Evolutionary conservation across 176 grass and related monocot species (phyloP).

Genomic region (Lolium rigidum): DNA sequence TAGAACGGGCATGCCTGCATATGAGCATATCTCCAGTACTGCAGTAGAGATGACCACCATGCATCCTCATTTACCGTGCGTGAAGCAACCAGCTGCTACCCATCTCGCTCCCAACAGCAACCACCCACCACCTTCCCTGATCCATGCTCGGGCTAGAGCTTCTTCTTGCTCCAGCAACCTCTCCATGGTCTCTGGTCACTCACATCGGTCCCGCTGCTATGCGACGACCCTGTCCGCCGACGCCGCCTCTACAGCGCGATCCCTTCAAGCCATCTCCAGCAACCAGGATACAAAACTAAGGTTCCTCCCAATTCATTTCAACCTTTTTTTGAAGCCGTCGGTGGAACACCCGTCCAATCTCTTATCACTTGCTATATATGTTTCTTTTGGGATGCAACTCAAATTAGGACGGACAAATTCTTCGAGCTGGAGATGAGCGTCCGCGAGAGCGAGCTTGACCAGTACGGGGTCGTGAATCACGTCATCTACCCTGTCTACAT

Average conservation of each 20-base stretch:
- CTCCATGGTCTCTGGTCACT: neutral
- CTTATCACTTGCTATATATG: neutral
- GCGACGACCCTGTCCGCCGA: neutral
- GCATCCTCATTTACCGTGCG: neutral
- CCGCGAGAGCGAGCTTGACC: constrained; percentile 65
- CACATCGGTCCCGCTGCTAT: neutral
- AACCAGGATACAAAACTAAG: neutral
- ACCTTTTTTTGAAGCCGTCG: constrained; percentile 31
- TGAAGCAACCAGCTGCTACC: neutral
- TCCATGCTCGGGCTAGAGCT: neutral
- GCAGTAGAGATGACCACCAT: neutral
- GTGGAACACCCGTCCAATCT: no score
- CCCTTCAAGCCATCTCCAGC: constrained; percentile 1
- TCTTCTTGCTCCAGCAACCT: neutral
- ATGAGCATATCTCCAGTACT: neutral
- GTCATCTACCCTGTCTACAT: constrained; percentile 56
- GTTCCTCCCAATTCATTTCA: neutral
- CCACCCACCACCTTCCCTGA: neutral
- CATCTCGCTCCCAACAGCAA: neutral
- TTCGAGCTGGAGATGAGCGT: constrained; percentile 64
- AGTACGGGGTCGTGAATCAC: constrained; percentile 67
- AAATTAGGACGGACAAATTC: constrained; percentile 45
- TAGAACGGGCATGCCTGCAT: neutral
- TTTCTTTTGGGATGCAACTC: neutral
- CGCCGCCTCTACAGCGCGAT: neutral